Evolutionary conservation across 2,329 filamentous ascomycete species (phyloP), one percentile per base, ranked within the genome.

Genomic region (Chrysoporthe cubensis): DNA sequence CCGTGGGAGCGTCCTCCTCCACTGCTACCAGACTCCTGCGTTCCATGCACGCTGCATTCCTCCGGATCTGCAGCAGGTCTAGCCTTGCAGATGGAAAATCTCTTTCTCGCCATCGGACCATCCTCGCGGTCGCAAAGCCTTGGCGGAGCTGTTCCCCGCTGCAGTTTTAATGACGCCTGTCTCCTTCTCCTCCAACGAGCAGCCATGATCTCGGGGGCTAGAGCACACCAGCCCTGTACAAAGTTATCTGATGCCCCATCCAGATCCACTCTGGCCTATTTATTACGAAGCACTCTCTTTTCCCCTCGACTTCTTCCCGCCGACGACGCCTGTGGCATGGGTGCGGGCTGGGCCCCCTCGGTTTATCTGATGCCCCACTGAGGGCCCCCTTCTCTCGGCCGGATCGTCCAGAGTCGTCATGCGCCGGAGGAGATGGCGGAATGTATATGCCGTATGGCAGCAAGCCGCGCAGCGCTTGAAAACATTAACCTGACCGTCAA

Each of bases 211-310:
- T 48, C 50, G 26, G 59, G 40, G 46, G 16, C 59, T 54, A 40
- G 65, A 60, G 59, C 43, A 32, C 7, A 32, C 46, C 58, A 69
- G 65, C 68, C 68, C 44, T 44, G 67, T 67, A 37, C 64, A 69
- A 69, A 65, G 58, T 69, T 68, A 69, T 69, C 68, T 62, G 68
- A 69, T 69, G 65, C 68, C 68, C 68, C 68, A 59, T 65, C 52
- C 9, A 32, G 21, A 50, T 52, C 65, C 65, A 66, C 65, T 50
- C 21, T 62, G 42, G 34, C 32, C 52, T 46, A 37, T 57, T 57
- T 62, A 14, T 62, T 52, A 50, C 52, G 57, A 62, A 26, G 40
- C 4, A 57, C 32, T 34, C 13, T 26, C 21, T 32, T 21, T 54
- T 34, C 4, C 14, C 50, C 13, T 7, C 7, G 50, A 6, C 42